phyloP scores from a whole-genome alignment of 495 filamentous ascomycete genomes.

The Annulohypoxylon maeteangense region DNA sequence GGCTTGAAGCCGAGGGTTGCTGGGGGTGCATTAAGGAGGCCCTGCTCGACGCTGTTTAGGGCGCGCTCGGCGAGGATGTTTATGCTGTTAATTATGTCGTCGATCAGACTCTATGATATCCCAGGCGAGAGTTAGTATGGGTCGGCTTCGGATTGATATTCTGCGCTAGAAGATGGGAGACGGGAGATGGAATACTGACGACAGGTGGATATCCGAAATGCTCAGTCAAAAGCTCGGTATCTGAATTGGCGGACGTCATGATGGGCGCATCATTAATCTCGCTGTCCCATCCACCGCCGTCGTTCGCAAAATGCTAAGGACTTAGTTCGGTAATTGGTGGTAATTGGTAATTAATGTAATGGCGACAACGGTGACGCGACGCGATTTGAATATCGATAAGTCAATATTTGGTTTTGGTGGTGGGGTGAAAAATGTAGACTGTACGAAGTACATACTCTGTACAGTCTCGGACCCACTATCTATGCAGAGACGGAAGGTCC shows the following conservation, averaged over 20 bases:
- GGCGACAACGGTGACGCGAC: slow-evolving; percentile 32
- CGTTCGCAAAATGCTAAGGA: background rate
- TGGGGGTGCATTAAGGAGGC: slow-evolving; percentile 76
- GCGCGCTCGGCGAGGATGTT: slow-evolving; percentile 90
- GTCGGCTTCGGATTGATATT: slow-evolving; percentile 22
- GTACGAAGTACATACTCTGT: no score
- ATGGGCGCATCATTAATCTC: slow-evolving; percentile 35
- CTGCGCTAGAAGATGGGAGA: slow-evolving; percentile 14
- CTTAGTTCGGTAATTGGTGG: slow-evolving; percentile 6
- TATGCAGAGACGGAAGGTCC: background rate
- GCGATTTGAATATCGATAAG: slow-evolving; percentile 39
- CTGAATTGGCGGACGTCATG: slow-evolving; percentile 61
- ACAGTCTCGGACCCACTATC: background rate
- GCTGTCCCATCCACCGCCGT: slow-evolving; percentile 19
- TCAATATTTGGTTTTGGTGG: slow-evolving; percentile 47
- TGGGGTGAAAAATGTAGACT: slow-evolving; percentile 29
- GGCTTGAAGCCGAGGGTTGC: slow-evolving; percentile 77
- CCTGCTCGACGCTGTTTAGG: slow-evolving; percentile 82
- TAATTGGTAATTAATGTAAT: slow-evolving; percentile 1
- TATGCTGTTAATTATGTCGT: slow-evolving; percentile 96
- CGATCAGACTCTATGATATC: slow-evolving; percentile 77
- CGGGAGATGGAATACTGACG: slow-evolving; percentile 60
- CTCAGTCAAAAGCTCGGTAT: slow-evolving; percentile 88
- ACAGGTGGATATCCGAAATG: slow-evolving; percentile 94
- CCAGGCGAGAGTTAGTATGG: slow-evolving; percentile 28